Base-by-base conservation (phyloP, 2,329 filamentous ascomycete species). In the Fusarium nygamai region DNA sequence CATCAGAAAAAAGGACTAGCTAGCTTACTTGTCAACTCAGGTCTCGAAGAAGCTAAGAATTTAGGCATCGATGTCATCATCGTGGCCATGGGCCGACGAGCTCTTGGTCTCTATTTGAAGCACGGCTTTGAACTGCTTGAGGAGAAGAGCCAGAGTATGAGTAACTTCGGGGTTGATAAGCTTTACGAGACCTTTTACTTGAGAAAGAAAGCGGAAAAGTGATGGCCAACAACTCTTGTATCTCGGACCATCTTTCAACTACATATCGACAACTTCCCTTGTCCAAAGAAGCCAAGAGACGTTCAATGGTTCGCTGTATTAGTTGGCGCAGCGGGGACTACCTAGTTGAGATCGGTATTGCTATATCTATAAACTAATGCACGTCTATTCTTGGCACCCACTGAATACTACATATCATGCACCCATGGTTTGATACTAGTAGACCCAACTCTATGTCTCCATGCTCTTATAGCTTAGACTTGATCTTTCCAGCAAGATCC, bases 11-110 rank as follows among this genome's bases (percentile, higher is more conserved):
- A 50, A 24, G 76, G 77, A 16, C 53, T 78, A 17, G 77, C 65
- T 5, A 72, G 73, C 11, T 62, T 77, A 64, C 76, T 79, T 13
- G 48, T 80, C 1, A 44, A 54, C 14, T 76, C 78, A 19, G 76
- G 78, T 3, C 46, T 78, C 12, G 48, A 71, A 20, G 65, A 67
- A 34, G 78, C 72, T 12, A 64, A 69, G 5, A 47, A 67, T 24
- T 44, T 79, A 1, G 64, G 73, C 1, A n/a, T 77, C 2, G 73
- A 77, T 7, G 59, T 76, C 10, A 48, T 68, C 3, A 41, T 78
- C 2, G 57, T 75, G 20, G 72, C 78, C 5, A 78, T 73, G 63
- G 74, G 78, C 11, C 38, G 61, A 14, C 44, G 41, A n/a, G 68
- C 72, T 8, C 36, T 63, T 7, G 48, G 61, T 5, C 47, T 77